phyloP scores from a whole-genome alignment of 768 basidiomycete species.

The Chalciporus sphaerocephalus region DNA sequence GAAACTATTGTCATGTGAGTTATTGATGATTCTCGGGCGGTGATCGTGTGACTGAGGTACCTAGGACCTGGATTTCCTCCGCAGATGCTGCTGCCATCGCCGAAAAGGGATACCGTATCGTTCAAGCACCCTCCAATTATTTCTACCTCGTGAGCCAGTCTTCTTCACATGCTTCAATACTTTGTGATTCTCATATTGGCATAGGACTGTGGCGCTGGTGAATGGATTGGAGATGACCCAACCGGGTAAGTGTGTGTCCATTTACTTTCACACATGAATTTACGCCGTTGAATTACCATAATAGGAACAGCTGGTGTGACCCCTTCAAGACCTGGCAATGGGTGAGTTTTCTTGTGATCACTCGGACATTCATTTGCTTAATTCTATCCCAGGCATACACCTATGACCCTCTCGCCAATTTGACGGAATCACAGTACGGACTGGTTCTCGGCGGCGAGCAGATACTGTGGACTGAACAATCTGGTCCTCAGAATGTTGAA shows the following conservation, averaged over 20 bases:
- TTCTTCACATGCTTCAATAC: not conserved
- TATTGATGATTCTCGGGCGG: not conserved
- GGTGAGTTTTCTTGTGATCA: conserved; percentile 28
- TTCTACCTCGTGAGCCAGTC: conserved; percentile 43
- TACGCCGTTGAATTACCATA: not conserved
- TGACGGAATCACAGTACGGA: conserved; percentile 32
- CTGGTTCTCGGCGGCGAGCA: conserved; percentile 41
- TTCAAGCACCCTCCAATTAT: conserved; percentile 49
- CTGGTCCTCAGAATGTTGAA: conserved; percentile 41
- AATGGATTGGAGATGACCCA: conserved; percentile 38
- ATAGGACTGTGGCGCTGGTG: conserved; percentile 47
- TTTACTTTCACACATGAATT: not conserved
- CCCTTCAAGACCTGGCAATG: conserved; percentile 51
- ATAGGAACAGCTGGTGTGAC: conserved; percentile 45
- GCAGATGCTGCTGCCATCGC: conserved; percentile 37
- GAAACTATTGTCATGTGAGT: conserved; percentile 41
- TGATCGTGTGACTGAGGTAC: not conserved
- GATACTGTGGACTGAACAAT: conserved; percentile 47
- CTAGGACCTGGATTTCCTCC: conserved; percentile 47
- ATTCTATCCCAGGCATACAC: conserved; percentile 37
- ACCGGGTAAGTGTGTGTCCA: conserved; percentile 24
- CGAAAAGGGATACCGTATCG: conserved; percentile 38
- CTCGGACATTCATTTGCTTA: not conserved
- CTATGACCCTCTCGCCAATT: conserved; percentile 46
- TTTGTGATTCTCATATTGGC: not conserved